phyloP scores from a whole-genome alignment of 495 filamentous ascomycete species.

The Lepidopterella palustris region DNA sequence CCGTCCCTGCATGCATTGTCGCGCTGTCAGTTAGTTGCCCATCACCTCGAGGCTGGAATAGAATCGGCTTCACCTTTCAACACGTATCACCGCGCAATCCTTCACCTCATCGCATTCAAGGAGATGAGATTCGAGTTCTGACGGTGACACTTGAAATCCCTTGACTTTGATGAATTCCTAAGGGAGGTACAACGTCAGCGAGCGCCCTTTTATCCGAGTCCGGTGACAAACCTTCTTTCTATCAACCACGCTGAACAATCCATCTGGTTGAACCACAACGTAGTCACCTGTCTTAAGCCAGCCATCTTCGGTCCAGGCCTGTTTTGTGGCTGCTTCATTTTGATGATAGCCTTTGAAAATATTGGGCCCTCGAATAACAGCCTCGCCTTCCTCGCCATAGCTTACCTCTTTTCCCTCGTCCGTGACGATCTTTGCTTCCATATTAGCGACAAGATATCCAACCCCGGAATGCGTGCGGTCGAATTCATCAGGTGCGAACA shows the following conservation, averaged over 20 bases:
- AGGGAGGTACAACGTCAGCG: background rate
- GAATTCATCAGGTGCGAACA: background rate
- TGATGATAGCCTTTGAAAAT: background rate
- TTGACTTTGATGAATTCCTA: conserved; percentile 12
- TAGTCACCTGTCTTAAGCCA: conserved; percentile 4
- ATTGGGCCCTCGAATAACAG: background rate
- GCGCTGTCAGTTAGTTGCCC: background rate
- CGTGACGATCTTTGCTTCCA: background rate
- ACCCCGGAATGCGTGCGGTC: background rate
- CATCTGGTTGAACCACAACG: background rate
- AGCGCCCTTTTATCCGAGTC: background rate
- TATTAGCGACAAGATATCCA: background rate
- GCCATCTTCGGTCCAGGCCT: conserved; percentile 1
- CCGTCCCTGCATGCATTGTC: background rate
- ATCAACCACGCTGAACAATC: background rate
- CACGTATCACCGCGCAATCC: background rate
- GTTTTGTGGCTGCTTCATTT: background rate
- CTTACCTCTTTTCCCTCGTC: background rate
- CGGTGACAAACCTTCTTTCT: background rate
- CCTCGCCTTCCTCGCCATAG: conserved; percentile 1
- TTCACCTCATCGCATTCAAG: background rate
- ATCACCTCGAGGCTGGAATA: background rate
- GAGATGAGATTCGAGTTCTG: conserved; percentile 1
- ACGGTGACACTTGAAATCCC: conserved; percentile 3
- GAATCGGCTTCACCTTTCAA: background rate